phyloP scores from a whole-genome alignment of 768 basidiomycete genomes.

The Leccinum variicolor region DNA sequence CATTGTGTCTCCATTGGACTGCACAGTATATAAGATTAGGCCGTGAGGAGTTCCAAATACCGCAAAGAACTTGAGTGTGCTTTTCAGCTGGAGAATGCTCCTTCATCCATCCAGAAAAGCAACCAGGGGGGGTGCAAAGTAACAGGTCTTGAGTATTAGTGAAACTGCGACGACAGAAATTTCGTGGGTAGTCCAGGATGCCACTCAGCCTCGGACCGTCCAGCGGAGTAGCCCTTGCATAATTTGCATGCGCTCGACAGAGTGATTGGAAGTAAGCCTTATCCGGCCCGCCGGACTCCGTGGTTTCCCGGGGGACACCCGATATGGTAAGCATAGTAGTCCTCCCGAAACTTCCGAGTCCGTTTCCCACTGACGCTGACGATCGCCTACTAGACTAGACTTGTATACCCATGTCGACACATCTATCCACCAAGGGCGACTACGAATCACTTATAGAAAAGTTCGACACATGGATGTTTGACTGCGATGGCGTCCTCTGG shows the following conservation, averaged over 20 bases:
- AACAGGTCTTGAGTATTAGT: background rate
- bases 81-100: background rate
- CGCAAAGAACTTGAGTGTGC: background rate
- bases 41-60: background rate
- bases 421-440: conserved; percentile 37
- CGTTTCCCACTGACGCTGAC: background rate
- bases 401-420: conserved; percentile 22
- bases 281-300: background rate
- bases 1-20: background rate
- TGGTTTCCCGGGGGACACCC: conserved; percentile 8
- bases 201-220: background rate
- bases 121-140: background rate
- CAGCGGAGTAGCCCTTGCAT: background rate
- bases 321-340: conserved; percentile 25
- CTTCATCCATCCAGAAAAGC: conserved; percentile 1
- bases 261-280: background rate
- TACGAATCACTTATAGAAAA: conserved; percentile 51
- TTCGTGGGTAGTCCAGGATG: background rate
- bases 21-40: background rate
- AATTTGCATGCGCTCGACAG: background rate
- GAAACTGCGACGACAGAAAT: background rate
- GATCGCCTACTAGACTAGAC: conserved; percentile 2
- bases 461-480: conserved; percentile 94
- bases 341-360: background rate
- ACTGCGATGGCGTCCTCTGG: conserved; percentile 97